A percentile compares a stretch with the other conserved stretches of the same genome.
phyloP scores from a whole-genome alignment of 345 rosid species.

The Leavenworthia alabamica region DNA sequence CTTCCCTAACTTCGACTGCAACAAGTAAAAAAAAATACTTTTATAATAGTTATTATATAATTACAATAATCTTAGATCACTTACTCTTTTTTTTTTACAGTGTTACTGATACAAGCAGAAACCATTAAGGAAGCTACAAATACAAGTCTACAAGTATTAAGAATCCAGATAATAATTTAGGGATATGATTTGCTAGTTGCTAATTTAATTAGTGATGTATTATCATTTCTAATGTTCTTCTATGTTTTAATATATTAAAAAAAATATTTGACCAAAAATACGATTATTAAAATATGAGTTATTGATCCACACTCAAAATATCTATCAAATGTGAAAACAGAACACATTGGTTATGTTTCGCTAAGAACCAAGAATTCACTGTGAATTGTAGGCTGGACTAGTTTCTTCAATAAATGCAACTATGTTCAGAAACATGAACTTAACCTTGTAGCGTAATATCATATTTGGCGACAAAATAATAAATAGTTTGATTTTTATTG shows the following conservation, averaged over 20 bases:
- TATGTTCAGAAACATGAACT: too few species aligned
- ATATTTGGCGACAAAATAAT: neutral
- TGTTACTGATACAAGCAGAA: constrained; percentile 9
- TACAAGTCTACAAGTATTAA: constrained; percentile 6
- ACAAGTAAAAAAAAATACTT: constrained; percentile 32
- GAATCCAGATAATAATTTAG: constrained; percentile 5
- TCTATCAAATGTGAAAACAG: too few species aligned
- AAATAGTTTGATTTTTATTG: neutral
- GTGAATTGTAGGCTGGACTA: too few species aligned
- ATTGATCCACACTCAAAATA: too few species aligned
- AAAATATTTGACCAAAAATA: neutral
- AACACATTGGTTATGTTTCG: too few species aligned
- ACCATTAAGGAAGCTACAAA: neutral
- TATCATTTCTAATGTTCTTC: too few species aligned
- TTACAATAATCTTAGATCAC: neutral
- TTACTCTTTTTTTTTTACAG: neutral
- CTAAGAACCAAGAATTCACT: too few species aligned
- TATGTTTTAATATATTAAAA: neutral
- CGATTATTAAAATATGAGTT: neutral
- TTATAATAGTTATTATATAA: neutral
- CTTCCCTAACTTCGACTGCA: constrained; percentile 43
- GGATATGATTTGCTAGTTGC: constrained; percentile 11
- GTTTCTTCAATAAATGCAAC: too few species aligned
- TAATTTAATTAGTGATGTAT: constrained; percentile 7
- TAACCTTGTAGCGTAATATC: neutral